A percentile compares a stretch with the other conserved stretches of the same genome.
phyloP scores from a whole-genome alignment of 2,329 filamentous ascomycete genomes.

The Bimuria novae-zelandiae region DNA sequence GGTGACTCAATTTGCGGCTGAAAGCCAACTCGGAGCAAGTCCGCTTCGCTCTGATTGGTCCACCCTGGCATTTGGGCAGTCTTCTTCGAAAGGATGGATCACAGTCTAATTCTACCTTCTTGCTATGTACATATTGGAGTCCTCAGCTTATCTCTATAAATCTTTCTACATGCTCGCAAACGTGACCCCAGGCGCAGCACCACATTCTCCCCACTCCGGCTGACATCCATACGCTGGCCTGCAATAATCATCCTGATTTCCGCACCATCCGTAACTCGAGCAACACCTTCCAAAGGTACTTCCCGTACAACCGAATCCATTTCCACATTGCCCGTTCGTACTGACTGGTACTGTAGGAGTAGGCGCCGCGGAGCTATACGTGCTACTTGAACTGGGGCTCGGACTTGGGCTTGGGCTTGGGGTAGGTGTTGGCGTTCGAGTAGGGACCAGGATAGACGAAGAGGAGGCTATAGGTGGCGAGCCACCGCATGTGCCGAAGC shows the following conservation, averaged over 20 bases:
- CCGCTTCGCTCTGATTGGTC: too few relatives aligned
- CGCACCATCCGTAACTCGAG: constrained; percentile 34
- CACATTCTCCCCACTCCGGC: constrained; percentile 28
- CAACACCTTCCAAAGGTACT: constrained; percentile 34
- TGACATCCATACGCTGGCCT: constrained; percentile 25
- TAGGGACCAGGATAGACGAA: constrained; percentile 10
- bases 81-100: too few relatives aligned
- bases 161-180: background rate
- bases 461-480: constrained; percentile 18
- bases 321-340: constrained; percentile 32
- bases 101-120: too few relatives aligned
- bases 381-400: constrained; percentile 14
- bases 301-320: constrained; percentile 27
- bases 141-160: too few relatives aligned
- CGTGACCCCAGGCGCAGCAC: background rate
- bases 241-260: constrained; percentile 27
- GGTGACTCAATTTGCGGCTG: too few relatives aligned
- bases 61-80: too few relatives aligned
- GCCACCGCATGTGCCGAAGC: constrained; percentile 31
- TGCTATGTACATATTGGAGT: too few relatives aligned
- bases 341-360: constrained; percentile 31
- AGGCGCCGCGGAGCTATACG: constrained; percentile 18
- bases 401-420: constrained; percentile 20
- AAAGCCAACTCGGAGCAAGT: too few relatives aligned
- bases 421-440: constrained; percentile 14